A percentile compares a stretch with the other conserved stretches of the same genome.
Conservation (phyloP, 2,329 filamentous ascomycete genomes). For the Penicillium sclerotigenum region DNA sequence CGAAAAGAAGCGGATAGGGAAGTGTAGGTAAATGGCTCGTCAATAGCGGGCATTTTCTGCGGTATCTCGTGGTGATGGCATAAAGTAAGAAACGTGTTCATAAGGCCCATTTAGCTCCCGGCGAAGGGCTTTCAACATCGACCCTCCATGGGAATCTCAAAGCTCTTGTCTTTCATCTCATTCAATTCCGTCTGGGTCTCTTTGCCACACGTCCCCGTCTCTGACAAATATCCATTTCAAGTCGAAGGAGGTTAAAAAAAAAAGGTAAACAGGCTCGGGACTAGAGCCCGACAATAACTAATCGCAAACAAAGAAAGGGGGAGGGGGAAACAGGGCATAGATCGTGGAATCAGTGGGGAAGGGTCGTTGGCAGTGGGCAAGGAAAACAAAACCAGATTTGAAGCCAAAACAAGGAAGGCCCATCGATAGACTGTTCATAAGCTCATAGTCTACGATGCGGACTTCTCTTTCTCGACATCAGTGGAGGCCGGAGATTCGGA, state of each 20-base stretch:
- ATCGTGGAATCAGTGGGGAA: constrained; percentile 14
- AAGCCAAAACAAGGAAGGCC: constrained; percentile 16
- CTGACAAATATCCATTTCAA: constrained; percentile 15
- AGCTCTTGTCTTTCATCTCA: constrained; percentile 6
- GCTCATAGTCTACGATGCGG: constrained; percentile 27
- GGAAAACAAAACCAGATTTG: constrained; percentile 16
- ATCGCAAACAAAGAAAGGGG: constrained; percentile 17
- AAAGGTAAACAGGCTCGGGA: constrained; percentile 7
- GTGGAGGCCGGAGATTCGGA: constrained; percentile 40
- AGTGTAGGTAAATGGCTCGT: constrained; percentile 26
- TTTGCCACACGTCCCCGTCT: constrained; percentile 1
- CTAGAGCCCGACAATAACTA: constrained; percentile 17
- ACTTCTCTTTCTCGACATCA: constrained; percentile 36
- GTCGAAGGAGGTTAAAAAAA: constrained; percentile 10
- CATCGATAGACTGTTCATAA: constrained; percentile 9
- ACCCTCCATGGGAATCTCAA: constrained; percentile 3
- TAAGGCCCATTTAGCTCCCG: constrained; percentile 18
- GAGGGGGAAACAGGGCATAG: constrained; percentile 15
- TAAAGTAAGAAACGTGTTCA: constrained; percentile 29
- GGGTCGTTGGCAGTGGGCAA: constrained; percentile 15
- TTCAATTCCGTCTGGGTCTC: constrained; percentile 6
- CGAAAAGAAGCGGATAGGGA: background rate
- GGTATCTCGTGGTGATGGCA: constrained; percentile 37
- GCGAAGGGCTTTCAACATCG: constrained; percentile 15
- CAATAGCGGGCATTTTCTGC: constrained; percentile 36